Conservation (phyloP, 306 rosid species). For the Dryas alaskensis region DNA sequence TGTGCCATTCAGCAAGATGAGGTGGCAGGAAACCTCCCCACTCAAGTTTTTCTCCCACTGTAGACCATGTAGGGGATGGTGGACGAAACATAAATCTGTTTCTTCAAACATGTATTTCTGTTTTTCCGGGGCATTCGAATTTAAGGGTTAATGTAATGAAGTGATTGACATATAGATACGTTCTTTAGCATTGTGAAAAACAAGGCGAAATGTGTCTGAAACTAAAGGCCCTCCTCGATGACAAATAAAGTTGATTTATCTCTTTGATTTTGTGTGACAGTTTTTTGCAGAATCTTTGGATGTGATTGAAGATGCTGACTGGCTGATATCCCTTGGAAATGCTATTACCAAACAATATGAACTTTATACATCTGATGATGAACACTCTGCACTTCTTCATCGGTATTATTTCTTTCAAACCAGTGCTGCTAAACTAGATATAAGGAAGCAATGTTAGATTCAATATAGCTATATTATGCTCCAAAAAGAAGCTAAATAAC, state of each 20-base stretch:
- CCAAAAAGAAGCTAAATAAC: background rate
- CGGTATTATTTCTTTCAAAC: slow-evolving; percentile 50
- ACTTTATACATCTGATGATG: slow-evolving; percentile 83
- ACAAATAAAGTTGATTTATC: slow-evolving; percentile 21
- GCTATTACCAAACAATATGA: slow-evolving; percentile 82
- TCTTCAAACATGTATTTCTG: background rate
- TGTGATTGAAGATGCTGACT: slow-evolving; percentile 79
- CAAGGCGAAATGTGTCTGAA: slow-evolving; percentile 16
- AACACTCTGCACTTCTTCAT: slow-evolving; percentile 92
- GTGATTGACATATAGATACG: background rate
- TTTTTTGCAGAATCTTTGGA: slow-evolving; percentile 97
- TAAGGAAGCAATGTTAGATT: slow-evolving; percentile 20
- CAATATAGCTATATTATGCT: slow-evolving; percentile 6
- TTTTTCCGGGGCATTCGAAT: background rate
- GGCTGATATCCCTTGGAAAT: slow-evolving; percentile 91
- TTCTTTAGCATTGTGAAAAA: background rate
- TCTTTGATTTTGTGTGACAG: slow-evolving; percentile 51
- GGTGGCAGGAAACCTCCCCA: too few relatives aligned
- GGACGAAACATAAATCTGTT: background rate
- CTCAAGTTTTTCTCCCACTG: background rate
- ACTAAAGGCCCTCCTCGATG: slow-evolving; percentile 18
- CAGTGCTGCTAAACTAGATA: slow-evolving; percentile 23
- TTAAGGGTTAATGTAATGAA: background rate
- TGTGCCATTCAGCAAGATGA: too few relatives aligned
- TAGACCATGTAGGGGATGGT: background rate